Base-by-base conservation (phyloP, 192 early-diverging fungal species). In the Pilaira anomala region DNA sequence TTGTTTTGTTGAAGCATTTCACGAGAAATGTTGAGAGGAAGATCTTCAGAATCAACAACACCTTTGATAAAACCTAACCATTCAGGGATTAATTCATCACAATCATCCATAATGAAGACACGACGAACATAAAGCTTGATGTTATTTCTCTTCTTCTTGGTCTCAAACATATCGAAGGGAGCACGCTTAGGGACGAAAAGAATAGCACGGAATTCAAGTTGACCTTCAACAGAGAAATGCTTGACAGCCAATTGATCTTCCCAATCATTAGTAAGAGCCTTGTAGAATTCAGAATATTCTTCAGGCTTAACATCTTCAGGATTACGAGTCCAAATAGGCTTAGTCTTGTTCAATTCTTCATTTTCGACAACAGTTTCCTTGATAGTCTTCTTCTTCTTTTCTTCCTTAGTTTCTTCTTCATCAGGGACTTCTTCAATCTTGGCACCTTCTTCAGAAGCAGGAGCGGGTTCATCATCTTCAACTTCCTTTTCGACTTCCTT, bases 51-150 rank as follows among this genome's bases (percentile, higher is more conserved):
- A 82, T 99, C 97, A 69, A 99, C 97, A 68, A 99, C 90, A 80
- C 95, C 97, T 91, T 98, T 95, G 89, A 99, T 83, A 75, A 99
- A 99, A 77, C 86, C 90, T 70, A 99, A 87, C 91, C 93, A 99
- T 81, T 98, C 94, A 67, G 97, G 97, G 67, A 99, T 94, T 67
- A 99, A 79, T 71, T 98, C 96, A 69, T 96, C 94, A 81, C 93
- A 96, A 87, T 98, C 93, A 76, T 99, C 96, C 92, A 95, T 97
- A 80, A 99, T 99, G 83, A 99, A 98, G 67, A 99, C 95, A 67
- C 96, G 94, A 69, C 95, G 93, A 68, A 98, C 96, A 79, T 97
- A 99, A 61, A 99, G 86, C 86, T 97, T 98, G 88, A 99, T 97
- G 90, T 97, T 97, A 88, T 97, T 97, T 77, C 93, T 90, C 90